Evolutionary conservation across 441 rosid genomes (phyloP), one percentile per base, ranked within the genome.

Genomic region (Dalechampia spathulata): DNA sequence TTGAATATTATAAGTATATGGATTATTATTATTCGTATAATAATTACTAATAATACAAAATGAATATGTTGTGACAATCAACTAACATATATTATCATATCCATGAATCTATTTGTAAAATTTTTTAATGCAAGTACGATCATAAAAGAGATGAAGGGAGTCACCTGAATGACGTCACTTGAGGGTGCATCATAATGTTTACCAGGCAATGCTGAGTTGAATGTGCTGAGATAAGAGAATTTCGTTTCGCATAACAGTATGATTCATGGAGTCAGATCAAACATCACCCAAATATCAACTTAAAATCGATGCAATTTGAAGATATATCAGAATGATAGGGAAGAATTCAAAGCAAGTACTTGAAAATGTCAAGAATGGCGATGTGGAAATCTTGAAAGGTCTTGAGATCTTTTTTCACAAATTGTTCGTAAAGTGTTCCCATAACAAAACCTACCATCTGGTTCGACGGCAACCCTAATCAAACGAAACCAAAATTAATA

Each of bases 151-250:
- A n/a, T n/a, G n/a, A n/a, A n/a, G n/a, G n/a, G 45, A 52, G 57
- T 51, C 1, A 76, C 98, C 90, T 86, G 72, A n/a, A 86, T 48
- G 26, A 78, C 72, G 1, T 57, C 42, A 4, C 72, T 61, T 1
- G 85, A 30, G 9, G 96, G 95, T 0, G 72, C 82, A 54, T 92
- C 94, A 25, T 79, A 88, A 61, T 92, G 96, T 57, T 81, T 74
- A 13, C 95, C 96, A 0, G 95, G 98, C 57, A 92, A 70, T 52
- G 94, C 87, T 21, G 96, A 76, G 72, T 86, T 92, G 78, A 86
- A 73, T 53, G 82, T 61, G 78, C 92, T 92, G 72, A 38, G 67
- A 25, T 56, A 36, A 16, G 40, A 16, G 40, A 8, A 30, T 4
- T 17, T 25, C 20, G 40, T 30, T 50, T 30, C 15, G 7, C 23